Evolutionary conservation across 306 rosid species (phyloP).

Genomic region (Dryas octopetala): DNA sequence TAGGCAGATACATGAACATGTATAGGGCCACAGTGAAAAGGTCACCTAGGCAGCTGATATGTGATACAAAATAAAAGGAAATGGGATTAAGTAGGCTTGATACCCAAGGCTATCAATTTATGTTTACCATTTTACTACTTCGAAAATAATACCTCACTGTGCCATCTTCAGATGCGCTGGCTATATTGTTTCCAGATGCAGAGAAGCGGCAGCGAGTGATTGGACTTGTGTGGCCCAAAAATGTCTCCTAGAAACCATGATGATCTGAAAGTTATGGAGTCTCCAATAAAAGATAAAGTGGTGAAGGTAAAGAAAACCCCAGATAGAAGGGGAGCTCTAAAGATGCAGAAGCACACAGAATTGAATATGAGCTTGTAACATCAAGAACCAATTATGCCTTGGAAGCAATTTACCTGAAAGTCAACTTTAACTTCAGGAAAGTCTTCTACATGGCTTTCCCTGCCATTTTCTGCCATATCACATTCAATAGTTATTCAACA

Average conservation of each 20-base stretch:
- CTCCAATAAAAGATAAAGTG: constrained; percentile 28
- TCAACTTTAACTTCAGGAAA: constrained; percentile 83
- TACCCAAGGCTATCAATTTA: not conserved
- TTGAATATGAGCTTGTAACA: not conserved
- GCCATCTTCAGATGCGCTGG: constrained; percentile 96
- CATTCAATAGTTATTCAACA: constrained; percentile 22
- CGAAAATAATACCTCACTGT: constrained; percentile 75
- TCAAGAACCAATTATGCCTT: constrained; percentile 1
- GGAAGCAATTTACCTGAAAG: constrained; percentile 63
- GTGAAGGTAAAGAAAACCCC: constrained; percentile 7
- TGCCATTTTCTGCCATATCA: constrained; percentile 57
- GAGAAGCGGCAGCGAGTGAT: constrained; percentile 92
- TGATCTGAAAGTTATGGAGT: constrained; percentile 34
- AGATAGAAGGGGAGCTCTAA: not conserved
- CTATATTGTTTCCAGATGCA: constrained; percentile 90
- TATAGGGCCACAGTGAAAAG: not conserved
- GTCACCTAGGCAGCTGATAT: constrained; percentile 16
- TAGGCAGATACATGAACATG: not conserved
- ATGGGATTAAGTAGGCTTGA: not conserved
- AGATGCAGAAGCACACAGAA: not conserved
- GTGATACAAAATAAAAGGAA: constrained; percentile 17
- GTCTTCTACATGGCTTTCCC: constrained; percentile 60
- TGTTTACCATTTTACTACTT: constrained; percentile 9
- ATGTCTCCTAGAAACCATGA: constrained; percentile 75
- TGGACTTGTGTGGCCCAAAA: constrained; percentile 94